phyloP scores from a whole-genome alignment of 2,329 filamentous ascomycete species.

The Hypomyces rosellus region DNA sequence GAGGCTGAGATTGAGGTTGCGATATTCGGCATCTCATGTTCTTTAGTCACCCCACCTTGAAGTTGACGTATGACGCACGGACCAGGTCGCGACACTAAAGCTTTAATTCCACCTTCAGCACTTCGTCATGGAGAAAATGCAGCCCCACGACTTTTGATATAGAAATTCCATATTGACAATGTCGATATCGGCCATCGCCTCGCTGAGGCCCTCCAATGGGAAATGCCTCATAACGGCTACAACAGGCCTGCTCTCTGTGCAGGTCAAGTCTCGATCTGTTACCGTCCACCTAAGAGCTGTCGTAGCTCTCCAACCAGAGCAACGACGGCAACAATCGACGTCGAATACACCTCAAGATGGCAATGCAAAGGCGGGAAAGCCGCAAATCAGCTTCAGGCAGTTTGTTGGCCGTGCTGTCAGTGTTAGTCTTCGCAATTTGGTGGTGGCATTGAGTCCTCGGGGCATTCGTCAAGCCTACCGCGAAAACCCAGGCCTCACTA shows the following conservation, averaged over 20 bases:
- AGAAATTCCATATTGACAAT: constrained; percentile 15
- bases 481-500: constrained; percentile 26
- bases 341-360: constrained; percentile 11
- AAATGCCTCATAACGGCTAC: constrained; percentile 24
- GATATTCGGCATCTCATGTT: neutral
- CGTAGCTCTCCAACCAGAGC: constrained; percentile 21
- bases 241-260: constrained; percentile 27
- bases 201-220: constrained; percentile 26
- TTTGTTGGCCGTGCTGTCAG: constrained; percentile 24
- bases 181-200: constrained; percentile 29
- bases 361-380: constrained; percentile 17
- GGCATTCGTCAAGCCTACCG: constrained; percentile 29
- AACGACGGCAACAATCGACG: constrained; percentile 24
- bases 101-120: neutral
- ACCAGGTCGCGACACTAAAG: constrained; percentile 8
- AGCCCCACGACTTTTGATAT: neutral
- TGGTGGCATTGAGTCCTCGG: constrained; percentile 28
- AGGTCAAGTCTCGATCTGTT: constrained; percentile 23
- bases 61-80: constrained; percentile 11
- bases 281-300: constrained; percentile 24
- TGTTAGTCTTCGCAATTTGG: constrained; percentile 29
- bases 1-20: too few species aligned
- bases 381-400: constrained; percentile 27
- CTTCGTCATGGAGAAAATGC: constrained; percentile 10
- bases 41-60: constrained; percentile 5